Conservation (phyloP, 768 basidiomycete genomes). For the Grammothele lineata region DNA sequence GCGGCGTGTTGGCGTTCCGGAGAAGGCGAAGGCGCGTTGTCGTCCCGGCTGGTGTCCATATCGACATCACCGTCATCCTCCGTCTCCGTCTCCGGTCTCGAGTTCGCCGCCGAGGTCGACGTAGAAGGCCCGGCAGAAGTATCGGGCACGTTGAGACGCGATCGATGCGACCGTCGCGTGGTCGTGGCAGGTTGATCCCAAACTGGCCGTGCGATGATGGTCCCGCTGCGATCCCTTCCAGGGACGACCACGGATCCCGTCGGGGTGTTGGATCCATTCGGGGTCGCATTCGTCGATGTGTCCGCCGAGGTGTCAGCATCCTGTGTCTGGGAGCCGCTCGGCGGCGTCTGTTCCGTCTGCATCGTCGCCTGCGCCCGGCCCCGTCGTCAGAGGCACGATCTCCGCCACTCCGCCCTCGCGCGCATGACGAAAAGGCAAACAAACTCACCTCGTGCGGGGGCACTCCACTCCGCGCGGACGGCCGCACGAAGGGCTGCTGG, state of each 20-base stretch:
- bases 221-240: constrained; percentile 68
- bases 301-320: constrained; percentile 63
- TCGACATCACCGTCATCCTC: constrained; percentile 73
- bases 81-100: constrained; percentile 69
- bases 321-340: constrained; percentile 35
- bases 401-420: too few relatives aligned
- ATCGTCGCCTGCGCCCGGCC: constrained; percentile 20
- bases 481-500: too few relatives aligned
- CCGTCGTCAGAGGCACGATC: neutral
- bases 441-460: constrained; percentile 10
- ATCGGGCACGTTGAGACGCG: constrained; percentile 16
- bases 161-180: constrained; percentile 21
- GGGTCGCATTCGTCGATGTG: constrained; percentile 55
- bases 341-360: constrained; percentile 19
- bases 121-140: constrained; percentile 24
- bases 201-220: constrained; percentile 60
- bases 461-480: neutral
- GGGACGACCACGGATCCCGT: constrained; percentile 59
- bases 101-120: constrained; percentile 41
- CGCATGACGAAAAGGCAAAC: too few relatives aligned
- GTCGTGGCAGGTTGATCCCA: constrained; percentile 43
- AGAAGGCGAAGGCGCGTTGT: constrained; percentile 25
- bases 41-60: constrained; percentile 38
- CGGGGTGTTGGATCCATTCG: constrained; percentile 54
- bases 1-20: constrained; percentile 26